A percentile compares a stretch with the other conserved stretches of the same genome.
These are phyloP conservation scores for Ustilago loliicola DNA, from an alignment of 1,284 basidiomycete species.

Conservation along the genomic window DNA sequence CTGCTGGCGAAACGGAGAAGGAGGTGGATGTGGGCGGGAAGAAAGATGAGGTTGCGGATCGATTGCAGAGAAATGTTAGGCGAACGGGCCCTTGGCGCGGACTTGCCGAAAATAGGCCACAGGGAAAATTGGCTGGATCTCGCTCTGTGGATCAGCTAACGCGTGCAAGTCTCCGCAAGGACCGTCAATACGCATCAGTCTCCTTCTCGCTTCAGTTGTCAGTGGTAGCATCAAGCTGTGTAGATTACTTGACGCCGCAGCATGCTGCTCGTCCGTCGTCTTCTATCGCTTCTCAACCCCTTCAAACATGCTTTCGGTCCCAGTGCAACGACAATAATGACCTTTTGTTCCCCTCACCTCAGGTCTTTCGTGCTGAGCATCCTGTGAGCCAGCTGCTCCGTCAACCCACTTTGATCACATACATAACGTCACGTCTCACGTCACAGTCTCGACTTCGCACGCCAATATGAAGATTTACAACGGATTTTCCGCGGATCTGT, in stretches of 20 bases:
- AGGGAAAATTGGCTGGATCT: background rate
- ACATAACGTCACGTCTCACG: no score
- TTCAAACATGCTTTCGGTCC: no score
- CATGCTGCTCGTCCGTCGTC: background rate
- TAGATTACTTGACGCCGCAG: background rate
- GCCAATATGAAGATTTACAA: no score
- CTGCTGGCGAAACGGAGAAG: background rate
- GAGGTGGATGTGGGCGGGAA: conserved; percentile 13
- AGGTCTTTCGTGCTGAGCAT: no score
- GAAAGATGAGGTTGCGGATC: conserved; percentile 5
- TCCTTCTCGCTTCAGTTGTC: background rate
- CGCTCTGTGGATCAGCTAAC: background rate
- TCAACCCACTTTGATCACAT: no score
- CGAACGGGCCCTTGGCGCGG: conserved; percentile 8
- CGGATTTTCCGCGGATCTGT: background rate
- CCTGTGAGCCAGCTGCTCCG: no score
- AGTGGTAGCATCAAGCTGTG: background rate
- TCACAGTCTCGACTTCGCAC: no score
- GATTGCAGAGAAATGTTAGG: background rate
- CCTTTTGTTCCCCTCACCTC: no score
- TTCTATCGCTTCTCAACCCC: background rate
- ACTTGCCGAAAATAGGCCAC: conserved; percentile 7
- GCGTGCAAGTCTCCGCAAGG: no score
- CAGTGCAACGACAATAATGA: no score
- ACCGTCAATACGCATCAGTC: background rate